A percentile compares a stretch with the other conserved stretches of the same genome.
Evolutionary conservation across 1,284 basidiomycete species (phyloP).

Genomic region (Entoloma clypeatum): DNA sequence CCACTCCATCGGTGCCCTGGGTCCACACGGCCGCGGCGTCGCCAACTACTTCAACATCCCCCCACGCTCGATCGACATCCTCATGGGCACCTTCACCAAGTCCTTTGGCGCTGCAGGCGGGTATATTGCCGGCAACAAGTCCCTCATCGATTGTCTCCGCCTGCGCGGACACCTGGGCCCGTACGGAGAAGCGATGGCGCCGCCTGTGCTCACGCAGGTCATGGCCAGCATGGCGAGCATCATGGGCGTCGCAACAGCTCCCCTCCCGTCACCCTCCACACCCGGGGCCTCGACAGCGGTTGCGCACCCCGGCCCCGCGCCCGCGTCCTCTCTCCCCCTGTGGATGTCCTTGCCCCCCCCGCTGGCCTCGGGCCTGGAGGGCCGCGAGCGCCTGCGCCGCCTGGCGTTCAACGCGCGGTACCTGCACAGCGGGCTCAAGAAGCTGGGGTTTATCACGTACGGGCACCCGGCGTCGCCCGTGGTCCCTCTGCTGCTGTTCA

Average conservation of each 20-base stretch:
- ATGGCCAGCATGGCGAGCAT: constrained; percentile 93
- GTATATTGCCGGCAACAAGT: constrained; percentile 86
- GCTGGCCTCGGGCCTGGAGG: constrained; percentile 81
- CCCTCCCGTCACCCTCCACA: constrained; percentile 28
- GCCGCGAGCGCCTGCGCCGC: constrained; percentile 76
- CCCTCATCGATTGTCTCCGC: constrained; percentile 79
- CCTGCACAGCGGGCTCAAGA: constrained; percentile 81
- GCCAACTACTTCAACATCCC: constrained; percentile 92
- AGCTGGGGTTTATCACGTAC: constrained; percentile 97
- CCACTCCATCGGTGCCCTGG: constrained; percentile 94
- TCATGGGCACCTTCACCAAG: constrained; percentile 99
- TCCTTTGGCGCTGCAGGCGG: constrained; percentile 98
- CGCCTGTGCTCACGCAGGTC: constrained; percentile 89
- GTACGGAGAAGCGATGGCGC: constrained; percentile 91
- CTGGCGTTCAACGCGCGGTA: constrained; percentile 96
- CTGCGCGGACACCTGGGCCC: constrained; percentile 80
- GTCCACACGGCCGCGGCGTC: constrained; percentile 91
- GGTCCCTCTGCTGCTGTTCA: constrained; percentile 90
- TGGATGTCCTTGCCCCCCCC: constrained; percentile 72
- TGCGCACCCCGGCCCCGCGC: constrained; percentile 62
- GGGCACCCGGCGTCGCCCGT: constrained; percentile 92
- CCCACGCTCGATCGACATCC: constrained; percentile 81
- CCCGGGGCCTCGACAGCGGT: constrained; percentile 29
- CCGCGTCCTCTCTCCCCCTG: constrained; percentile 54
- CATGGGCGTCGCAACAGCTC: constrained; percentile 77